Base-by-base conservation (phyloP, 768 basidiomycete genomes). In the Kwoniella pini region DNA sequence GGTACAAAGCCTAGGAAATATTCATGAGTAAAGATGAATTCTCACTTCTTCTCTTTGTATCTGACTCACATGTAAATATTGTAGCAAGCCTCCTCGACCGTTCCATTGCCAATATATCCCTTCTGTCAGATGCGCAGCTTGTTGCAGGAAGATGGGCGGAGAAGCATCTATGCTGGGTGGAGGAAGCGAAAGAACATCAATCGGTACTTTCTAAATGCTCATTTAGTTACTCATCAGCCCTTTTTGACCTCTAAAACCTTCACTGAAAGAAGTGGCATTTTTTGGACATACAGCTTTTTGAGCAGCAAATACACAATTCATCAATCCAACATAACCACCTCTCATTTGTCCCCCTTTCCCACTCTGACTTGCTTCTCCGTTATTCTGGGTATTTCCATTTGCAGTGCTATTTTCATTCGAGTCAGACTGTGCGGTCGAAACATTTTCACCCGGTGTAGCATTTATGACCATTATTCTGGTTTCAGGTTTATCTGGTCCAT, bases 221-320 rank as follows among this genome's bases (percentile, higher is more conserved):
- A 22, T 4, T 27, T 24, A 31, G 1, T 12, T 24, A n/a, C 10
- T 22, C 21, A 24, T 13, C 46, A 10, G 49, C 44, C 17, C 21
- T 10, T 3, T n/a, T n/a, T n/a, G n/a, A 2, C 30, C 7, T n/a
- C 12, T 12, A 12, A 27, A 13, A 52, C 31, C 33, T 7, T 36
- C 7, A 15, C 33, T 36, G 26, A 21, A 33, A 7, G 13, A 30
- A 7, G 10, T 28, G 50, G 4, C 13, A 19, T 6, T 6, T 17
- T 5, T 19, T 12, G 6, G 13, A 79, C 87, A 68, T 64, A 90
- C 95, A 67, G 92, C 82, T 81, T 99, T 99, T 79, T 99, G 96
- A 4, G 96, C 96, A 17, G 94, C 93, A 80, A 99, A 99, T 49
- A 98, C 98, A 54, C 93, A 88, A 76, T 98, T 98, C 96, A 99